Conservation (phyloP, 2,329 filamentous ascomycete species). For the Akanthomyces lecanii region DNA sequence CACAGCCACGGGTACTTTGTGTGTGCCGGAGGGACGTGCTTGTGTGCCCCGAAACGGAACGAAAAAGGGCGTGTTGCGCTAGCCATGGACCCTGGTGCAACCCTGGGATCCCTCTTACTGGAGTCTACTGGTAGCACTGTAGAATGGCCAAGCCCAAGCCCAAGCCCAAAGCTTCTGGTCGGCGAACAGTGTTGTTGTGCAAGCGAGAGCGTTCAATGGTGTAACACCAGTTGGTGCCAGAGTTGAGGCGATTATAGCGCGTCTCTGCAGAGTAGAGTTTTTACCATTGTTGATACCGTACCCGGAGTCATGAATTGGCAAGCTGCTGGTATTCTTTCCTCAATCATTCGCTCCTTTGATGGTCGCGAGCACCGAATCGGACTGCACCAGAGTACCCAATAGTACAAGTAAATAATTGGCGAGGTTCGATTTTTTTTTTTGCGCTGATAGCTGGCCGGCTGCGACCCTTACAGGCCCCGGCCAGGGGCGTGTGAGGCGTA, state of each 20-base stretch:
- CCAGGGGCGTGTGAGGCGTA: conserved; percentile 1
- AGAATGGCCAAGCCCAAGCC: too few species aligned
- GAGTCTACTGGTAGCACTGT: too few species aligned
- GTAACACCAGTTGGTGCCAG: too few species aligned
- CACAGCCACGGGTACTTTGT: too few species aligned
- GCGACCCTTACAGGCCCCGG: not conserved
- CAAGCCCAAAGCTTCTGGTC: not conserved
- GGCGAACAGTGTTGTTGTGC: not conserved
- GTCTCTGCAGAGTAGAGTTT: not conserved
- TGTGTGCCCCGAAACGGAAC: not conserved
- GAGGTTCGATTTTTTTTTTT: not conserved
- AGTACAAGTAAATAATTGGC: too few species aligned
- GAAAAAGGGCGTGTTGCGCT: not conserved
- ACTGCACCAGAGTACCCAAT: too few species aligned
- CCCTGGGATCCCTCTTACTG: not conserved
- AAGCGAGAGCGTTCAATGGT: not conserved
- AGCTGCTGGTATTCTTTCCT: too few species aligned
- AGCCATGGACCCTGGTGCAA: not conserved
- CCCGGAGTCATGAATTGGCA: too few species aligned
- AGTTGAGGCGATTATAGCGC: not conserved
- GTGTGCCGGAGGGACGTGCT: not conserved
- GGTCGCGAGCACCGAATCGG: too few species aligned
- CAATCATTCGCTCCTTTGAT: too few species aligned
- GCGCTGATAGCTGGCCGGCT: too few species aligned
- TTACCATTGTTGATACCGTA: too few species aligned